phyloP scores from a whole-genome alignment of 352 stramenopile genomes.

The Phytopythium mirpurense region DNA sequence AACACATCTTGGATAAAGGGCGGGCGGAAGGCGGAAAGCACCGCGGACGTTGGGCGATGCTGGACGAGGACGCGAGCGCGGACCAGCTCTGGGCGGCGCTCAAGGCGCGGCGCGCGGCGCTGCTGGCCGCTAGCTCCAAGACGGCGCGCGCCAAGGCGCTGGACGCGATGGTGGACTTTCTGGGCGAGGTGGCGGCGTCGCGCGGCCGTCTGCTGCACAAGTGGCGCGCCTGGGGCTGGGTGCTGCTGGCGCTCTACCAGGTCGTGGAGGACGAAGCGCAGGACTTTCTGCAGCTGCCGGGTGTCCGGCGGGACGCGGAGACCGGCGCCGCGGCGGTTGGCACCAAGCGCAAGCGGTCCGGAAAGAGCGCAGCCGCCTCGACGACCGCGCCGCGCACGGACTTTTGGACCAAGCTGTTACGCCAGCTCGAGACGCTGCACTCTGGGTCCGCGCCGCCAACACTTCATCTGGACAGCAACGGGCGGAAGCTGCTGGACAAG shows the following conservation, averaged over 20 bases:
- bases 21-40: too few relatives aligned
- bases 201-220: slow-evolving; percentile 55
- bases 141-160: slow-evolving; percentile 31
- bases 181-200: slow-evolving; percentile 30
- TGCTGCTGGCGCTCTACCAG: slow-evolving; percentile 45
- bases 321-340: neutral
- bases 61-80: slow-evolving; percentile 5
- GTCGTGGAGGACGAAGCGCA: slow-evolving; percentile 45
- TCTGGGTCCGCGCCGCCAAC: slow-evolving; percentile 32
- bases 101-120: slow-evolving; percentile 30
- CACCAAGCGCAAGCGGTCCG: slow-evolving; percentile 23
- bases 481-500: slow-evolving; percentile 48
- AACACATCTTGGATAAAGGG: too few relatives aligned
- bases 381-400: slow-evolving; percentile 27
- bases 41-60: neutral
- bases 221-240: slow-evolving; percentile 63
- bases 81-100: slow-evolving; percentile 45
- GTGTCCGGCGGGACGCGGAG: neutral
- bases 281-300: slow-evolving; percentile 22
- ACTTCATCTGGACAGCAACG: slow-evolving; percentile 72
- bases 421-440: slow-evolving; percentile 56
- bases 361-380: slow-evolving; percentile 12
- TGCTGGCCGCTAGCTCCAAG: slow-evolving; percentile 33
- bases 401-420: slow-evolving; percentile 59
- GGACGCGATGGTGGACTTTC: slow-evolving; percentile 37